Conservation (phyloP, 129 eudicot species). For the Sambucus nigra region DNA sequence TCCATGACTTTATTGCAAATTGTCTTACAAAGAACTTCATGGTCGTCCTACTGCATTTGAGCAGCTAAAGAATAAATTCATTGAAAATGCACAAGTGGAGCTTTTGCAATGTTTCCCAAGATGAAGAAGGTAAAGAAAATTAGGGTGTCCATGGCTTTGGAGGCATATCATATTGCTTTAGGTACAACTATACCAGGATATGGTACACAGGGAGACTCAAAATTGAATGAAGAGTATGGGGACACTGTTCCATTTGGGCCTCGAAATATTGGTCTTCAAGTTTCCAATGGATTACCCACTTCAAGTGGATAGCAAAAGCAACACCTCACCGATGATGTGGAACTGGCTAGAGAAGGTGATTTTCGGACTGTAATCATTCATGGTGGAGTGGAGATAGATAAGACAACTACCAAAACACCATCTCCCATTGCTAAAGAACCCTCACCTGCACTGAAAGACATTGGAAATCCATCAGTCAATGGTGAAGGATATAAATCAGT, state of each 20-base stretch:
- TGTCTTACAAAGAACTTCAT: conserved; percentile 91
- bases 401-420: conserved; percentile 24
- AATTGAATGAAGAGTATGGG: conserved; percentile 49
- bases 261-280: conserved; percentile 26
- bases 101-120: conserved; percentile 76
- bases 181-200: conserved; percentile 56
- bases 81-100: conserved; percentile 85
- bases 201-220: conserved; percentile 35
- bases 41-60: conserved; percentile 92
- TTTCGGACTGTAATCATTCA: conserved; percentile 79
- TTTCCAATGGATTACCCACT: conserved; percentile 19
- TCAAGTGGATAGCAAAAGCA: conserved; percentile 19
- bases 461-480: conserved; percentile 29
- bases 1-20: conserved; percentile 95
- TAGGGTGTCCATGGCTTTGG: conserved; percentile 64
- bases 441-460: conserved; percentile 22
- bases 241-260: conserved; percentile 82
- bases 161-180: conserved; percentile 46
- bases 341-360: conserved; percentile 64
- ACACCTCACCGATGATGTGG: conserved; percentile 22
- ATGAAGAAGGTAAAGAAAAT: conserved; percentile 75
- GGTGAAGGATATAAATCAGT: conserved; percentile 34
- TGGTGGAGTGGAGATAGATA: conserved; percentile 41
- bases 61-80: conserved; percentile 94
- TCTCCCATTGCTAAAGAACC: conserved; percentile 19